Conservation (phyloP, 108 stramenopile species). For the Nitzschia palea region DNA sequence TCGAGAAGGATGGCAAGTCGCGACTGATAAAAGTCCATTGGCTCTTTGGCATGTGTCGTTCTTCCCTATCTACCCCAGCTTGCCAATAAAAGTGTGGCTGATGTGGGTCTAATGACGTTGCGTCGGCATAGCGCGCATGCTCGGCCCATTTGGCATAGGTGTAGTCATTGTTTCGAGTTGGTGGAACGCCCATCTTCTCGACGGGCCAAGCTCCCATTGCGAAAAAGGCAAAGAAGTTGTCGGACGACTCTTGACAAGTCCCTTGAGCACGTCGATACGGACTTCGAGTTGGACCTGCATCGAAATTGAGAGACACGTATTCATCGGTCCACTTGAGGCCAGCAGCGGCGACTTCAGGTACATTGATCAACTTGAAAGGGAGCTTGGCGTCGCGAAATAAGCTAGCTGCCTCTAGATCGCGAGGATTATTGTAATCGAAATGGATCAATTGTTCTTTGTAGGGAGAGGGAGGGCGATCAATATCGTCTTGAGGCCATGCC, state of each 20-base stretch:
- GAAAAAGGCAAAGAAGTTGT: constrained; percentile 88
- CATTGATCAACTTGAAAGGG: constrained; percentile 83
- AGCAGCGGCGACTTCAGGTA: constrained; percentile 72
- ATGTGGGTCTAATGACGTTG: constrained; percentile 41
- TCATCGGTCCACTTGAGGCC: constrained; percentile 82
- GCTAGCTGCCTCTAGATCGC: constrained; percentile 57
- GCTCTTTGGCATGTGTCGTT: constrained; percentile 34
- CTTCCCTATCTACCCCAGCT: constrained; percentile 61
- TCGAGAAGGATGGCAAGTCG: constrained; percentile 77
- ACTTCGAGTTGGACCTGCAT: not conserved
- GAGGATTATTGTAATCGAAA: constrained; percentile 70
- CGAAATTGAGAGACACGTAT: constrained; percentile 66
- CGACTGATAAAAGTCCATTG: constrained; percentile 76
- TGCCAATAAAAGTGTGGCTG: constrained; percentile 84
- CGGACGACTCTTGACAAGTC: constrained; percentile 60
- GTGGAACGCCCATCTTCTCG: constrained; percentile 60
- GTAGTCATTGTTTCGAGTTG: constrained; percentile 67
- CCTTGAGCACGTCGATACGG: constrained; percentile 39
- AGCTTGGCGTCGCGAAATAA: constrained; percentile 73
- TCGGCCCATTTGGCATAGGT: constrained; percentile 65
- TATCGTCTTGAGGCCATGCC: constrained; percentile 77
- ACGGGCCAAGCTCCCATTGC: constrained; percentile 51
- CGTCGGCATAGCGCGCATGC: constrained; percentile 81
- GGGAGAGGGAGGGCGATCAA: constrained; percentile 52
- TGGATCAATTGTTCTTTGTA: constrained; percentile 67